Evolutionary conservation across 2,329 filamentous ascomycete species (phyloP).

Genomic region (Cercospora brassicicola): DNA sequence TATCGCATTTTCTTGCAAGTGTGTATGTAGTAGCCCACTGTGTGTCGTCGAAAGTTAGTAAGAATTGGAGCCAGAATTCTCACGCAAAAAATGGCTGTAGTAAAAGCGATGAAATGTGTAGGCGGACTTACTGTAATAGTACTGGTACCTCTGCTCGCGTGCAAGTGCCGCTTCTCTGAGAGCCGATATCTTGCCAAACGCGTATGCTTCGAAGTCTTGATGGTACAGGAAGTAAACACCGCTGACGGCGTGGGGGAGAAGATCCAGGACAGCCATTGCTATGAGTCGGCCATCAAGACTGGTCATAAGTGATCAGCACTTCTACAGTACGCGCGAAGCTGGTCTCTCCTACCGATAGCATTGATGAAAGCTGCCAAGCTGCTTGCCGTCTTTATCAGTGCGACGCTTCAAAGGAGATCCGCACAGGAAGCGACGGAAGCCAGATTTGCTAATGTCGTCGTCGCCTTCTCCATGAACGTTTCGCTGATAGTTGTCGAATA

Average conservation of each 20-base stretch:
- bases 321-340: slow-evolving; percentile 46
- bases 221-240: slow-evolving; percentile 84
- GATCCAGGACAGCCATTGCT: slow-evolving; percentile 73
- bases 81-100: no score
- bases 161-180: slow-evolving; percentile 71
- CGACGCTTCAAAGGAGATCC: slow-evolving; percentile 61
- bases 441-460: slow-evolving; percentile 57
- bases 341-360: slow-evolving; percentile 45
- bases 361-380: slow-evolving; percentile 75
- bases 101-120: background rate
- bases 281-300: slow-evolving; percentile 73
- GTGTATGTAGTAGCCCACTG: slow-evolving; percentile 69
- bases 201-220: slow-evolving; percentile 67
- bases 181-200: slow-evolving; percentile 74
- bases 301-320: background rate
- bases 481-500: slow-evolving; percentile 75
- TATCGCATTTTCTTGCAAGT: slow-evolving; percentile 80
- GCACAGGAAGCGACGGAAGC: slow-evolving; percentile 74
- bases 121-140: slow-evolving; percentile 60
- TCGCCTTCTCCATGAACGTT: slow-evolving; percentile 68
- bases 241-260: slow-evolving; percentile 74
- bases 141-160: slow-evolving; percentile 66
- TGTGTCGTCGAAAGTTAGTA: slow-evolving; percentile 33
- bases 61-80: background rate
- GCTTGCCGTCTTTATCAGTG: slow-evolving; percentile 52